Conservation (phyloP, 73 alveolate genomes). For the Paramecium sexaurelia region DNA sequence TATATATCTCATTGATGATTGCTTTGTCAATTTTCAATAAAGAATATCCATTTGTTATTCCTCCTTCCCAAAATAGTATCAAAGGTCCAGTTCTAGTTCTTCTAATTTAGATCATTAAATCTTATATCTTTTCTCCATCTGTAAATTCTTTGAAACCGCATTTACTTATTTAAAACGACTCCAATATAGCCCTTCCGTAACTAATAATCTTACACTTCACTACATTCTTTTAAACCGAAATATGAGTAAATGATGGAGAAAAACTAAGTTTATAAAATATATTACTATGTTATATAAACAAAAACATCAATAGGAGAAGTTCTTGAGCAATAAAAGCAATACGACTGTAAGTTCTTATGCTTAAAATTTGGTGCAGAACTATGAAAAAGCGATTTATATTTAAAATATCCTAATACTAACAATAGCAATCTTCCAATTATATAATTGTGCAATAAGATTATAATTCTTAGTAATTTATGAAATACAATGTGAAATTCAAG, state of each 20-base stretch:
- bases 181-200: neutral
- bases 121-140: neutral
- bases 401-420: constrained; percentile 6
- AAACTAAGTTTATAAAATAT: neutral
- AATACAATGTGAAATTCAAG: neutral
- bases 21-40: neutral
- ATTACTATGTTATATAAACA: constrained; percentile 22
- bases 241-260: constrained; percentile 35
- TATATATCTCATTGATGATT: neutral
- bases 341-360: neutral
- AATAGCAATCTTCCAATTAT: constrained; percentile 9
- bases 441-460: neutral
- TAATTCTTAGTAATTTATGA: neutral
- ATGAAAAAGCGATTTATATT: constrained; percentile 26
- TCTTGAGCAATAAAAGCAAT: neutral
- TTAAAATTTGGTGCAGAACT: neutral
- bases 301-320: neutral
- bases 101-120: neutral
- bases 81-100: neutral
- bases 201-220: neutral
- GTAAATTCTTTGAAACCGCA: neutral
- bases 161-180: neutral
- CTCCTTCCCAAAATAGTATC: constrained; percentile 29
- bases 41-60: constrained; percentile 28
- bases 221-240: neutral